Percentiles rank a stretch among this genome's conserved stretches.
Conservation (phyloP, 2,329 filamentous ascomycete genomes). For the Blumeria hordei region DNA sequence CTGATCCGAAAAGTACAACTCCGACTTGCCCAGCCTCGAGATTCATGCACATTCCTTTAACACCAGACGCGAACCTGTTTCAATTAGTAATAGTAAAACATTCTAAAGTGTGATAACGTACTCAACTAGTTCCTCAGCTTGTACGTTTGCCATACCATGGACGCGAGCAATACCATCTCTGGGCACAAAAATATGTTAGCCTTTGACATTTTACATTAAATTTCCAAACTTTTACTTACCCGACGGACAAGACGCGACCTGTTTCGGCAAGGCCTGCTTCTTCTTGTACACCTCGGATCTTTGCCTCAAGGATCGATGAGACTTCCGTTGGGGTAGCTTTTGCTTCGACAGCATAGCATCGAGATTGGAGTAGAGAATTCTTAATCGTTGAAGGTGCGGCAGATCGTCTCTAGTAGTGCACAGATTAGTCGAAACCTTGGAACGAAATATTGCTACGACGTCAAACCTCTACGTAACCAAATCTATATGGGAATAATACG, state of each 20-base stretch:
- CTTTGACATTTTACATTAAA: background rate
- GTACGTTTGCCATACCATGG: conserved; percentile 98
- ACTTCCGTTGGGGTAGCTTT: conserved; percentile 96
- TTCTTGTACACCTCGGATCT: conserved; percentile 95
- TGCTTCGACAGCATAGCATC: conserved; percentile 76
- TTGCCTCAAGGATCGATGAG: conserved; percentile 97
- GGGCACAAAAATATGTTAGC: conserved; percentile 12
- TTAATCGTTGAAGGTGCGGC: conserved; percentile 56
- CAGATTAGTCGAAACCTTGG: conserved; percentile 27
- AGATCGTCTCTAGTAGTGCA: conserved; percentile 52
- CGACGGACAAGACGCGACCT: conserved; percentile 92
- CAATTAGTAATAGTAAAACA: conserved; percentile 6
- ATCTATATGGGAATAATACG: conserved; percentile 10
- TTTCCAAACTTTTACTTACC: conserved; percentile 38
- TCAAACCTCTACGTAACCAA: conserved; percentile 18
- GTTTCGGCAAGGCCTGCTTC: conserved; percentile 94
- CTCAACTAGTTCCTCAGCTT: conserved; percentile 99
- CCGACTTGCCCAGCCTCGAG: conserved; percentile 99
- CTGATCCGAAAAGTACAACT: conserved; percentile 99
- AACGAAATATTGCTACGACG: conserved; percentile 10
- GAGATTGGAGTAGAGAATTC: conserved; percentile 45
- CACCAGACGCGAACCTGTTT: conserved; percentile 84
- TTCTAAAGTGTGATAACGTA: conserved; percentile 27
- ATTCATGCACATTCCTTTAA: conserved; percentile 99
- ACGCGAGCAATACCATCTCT: conserved; percentile 99